Evolutionary conservation across 768 basidiomycete species (phyloP), one percentile per base, ranked within the genome.

Genomic region (Exidia glandulosa): DNA sequence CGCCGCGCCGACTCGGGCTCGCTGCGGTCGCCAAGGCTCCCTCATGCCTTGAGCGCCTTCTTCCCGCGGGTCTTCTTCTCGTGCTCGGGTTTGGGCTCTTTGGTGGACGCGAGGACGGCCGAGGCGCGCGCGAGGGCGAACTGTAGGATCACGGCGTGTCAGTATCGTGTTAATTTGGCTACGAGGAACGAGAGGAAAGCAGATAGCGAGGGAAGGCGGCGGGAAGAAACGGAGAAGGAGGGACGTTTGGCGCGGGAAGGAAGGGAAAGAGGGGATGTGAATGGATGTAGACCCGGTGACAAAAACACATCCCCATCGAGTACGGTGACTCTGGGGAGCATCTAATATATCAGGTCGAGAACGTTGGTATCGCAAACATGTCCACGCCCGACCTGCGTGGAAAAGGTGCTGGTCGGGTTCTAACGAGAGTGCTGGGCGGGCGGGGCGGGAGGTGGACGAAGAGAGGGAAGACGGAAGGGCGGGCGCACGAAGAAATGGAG

Each of bases 341-440:
- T n/a, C n/a, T n/a, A 78, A 69, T 78, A 78, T 76, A 69, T 70
- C 67, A 62, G 67, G 71, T 71, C 72, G 67, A 70, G 71, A 71
- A 62, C 72, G 16, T 54, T 13, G 27, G 30, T 92, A 73, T 92
- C 84, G 89, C 89, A 92, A 81, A 87, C 88, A 75, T 88, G 85
- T 92, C 89, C 88, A 92, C 89, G 82, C 89, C 87, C 88, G 80
- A 75, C 88, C 79, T 86, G 58, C 90, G 87, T 85, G 85, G 58
- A 71, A 74, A 88, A 32, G 57, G n/a, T 45, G 61, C 61, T 32
- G 58, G 59, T 58, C 79, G 86, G 89, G 89, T 89, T 92, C 89
- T 92, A 92, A 85, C 85, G 85, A 81, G 84, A 85, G 76, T 90
- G 89, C 88, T 54, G 50, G 27, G 9, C 6, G 30, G 50, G 5